Percentiles rank a stretch among this genome's conserved stretches.
phyloP scores from a whole-genome alignment of 139 green algal genomes.

The Pseudopediastrum boryanum region DNA sequence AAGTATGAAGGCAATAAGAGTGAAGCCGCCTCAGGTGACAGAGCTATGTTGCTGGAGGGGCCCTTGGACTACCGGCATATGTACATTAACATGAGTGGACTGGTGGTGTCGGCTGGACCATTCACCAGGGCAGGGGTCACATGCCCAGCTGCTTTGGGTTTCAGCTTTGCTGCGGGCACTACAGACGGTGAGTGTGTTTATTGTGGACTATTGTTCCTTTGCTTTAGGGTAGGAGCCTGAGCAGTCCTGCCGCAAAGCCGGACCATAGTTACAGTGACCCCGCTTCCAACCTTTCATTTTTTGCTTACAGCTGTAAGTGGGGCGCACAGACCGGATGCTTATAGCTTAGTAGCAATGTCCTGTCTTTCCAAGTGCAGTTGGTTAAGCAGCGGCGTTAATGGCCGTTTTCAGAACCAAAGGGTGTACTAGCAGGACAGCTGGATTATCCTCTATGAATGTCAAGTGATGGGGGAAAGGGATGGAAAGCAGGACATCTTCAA shows the following conservation, averaged over 20 bases:
- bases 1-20: too few species aligned
- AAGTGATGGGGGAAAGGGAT: too few species aligned
- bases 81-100: conserved; percentile 77
- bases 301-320: not conserved
- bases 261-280: not conserved
- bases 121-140: conserved; percentile 51
- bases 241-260: not conserved
- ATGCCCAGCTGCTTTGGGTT: conserved; percentile 81
- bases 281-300: not conserved
- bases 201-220: too few species aligned
- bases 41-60: conserved; percentile 50
- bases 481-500: too few species aligned
- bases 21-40: too few species aligned
- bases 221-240: not conserved
- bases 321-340: not conserved
- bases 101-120: conserved; percentile 48
- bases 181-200: conserved; percentile 72
- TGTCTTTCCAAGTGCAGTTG: too few species aligned
- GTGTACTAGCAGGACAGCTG: too few species aligned
- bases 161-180: conserved; percentile 84
- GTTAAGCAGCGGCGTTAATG: too few species aligned
- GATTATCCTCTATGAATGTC: too few species aligned
- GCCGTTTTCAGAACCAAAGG: too few species aligned
- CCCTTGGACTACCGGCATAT: conserved; percentile 68
- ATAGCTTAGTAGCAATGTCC: not conserved